A percentile compares a stretch with the other conserved stretches of the same genome.
These are phyloP conservation scores for Colletotrichum navitas DNA, from an alignment of 2,329 filamentous ascomycete species.

Conservation along the genomic window DNA sequence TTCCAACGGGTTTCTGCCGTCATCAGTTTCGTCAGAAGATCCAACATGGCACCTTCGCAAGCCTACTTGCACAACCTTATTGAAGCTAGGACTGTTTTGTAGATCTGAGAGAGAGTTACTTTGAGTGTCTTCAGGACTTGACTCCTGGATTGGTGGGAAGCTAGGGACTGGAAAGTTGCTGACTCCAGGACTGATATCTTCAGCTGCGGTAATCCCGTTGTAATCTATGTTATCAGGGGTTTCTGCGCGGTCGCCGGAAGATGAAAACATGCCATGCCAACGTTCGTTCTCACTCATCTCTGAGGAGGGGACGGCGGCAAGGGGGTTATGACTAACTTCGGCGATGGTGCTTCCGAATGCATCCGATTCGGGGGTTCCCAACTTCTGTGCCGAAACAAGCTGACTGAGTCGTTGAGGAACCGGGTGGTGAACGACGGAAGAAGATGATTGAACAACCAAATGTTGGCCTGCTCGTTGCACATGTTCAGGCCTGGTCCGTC, in stretches of 20 bases:
- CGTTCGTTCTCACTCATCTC: constrained; percentile 18
- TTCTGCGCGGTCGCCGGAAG: background rate
- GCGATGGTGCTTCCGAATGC: constrained; percentile 21
- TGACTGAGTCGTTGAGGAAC: constrained; percentile 37
- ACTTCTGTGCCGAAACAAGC: background rate
- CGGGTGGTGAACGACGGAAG: constrained; percentile 34
- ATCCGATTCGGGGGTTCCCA: background rate
- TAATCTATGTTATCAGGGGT: background rate
- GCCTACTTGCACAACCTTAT: background rate
- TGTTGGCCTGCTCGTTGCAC: constrained; percentile 1
- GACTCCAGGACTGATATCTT: constrained; percentile 22
- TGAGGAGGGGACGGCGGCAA: background rate
- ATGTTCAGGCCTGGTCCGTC: background rate
- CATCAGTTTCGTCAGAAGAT: background rate
- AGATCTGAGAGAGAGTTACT: background rate
- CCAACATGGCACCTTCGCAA: background rate
- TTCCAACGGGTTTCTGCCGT: background rate
- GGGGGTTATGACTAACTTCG: constrained; percentile 9
- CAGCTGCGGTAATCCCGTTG: background rate
- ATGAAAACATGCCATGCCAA: constrained; percentile 21
- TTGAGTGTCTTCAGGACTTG: constrained; percentile 8
- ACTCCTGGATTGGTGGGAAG: background rate
- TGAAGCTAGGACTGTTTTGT: background rate
- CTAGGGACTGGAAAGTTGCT: constrained; percentile 7
- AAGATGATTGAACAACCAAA: constrained; percentile 26